These are phyloP conservation scores for Salvia rosmarinus DNA, from an alignment of 257 asterid species.

Conservation along the genomic window DNA sequence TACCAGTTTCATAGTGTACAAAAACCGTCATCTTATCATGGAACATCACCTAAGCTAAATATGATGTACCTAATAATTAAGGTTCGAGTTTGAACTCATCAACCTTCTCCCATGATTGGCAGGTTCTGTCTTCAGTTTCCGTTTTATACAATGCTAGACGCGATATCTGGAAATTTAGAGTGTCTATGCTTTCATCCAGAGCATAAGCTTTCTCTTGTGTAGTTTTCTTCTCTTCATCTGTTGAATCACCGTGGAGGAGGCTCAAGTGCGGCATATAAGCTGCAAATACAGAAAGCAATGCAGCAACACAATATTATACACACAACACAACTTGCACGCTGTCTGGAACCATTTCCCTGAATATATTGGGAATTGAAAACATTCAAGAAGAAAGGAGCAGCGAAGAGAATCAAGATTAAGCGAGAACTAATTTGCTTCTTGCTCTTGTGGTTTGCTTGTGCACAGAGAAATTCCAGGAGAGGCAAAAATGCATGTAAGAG, in stretches of 20 bases:
- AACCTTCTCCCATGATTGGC: slow-evolving; percentile 88
- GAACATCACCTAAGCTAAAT: slow-evolving; percentile 12
- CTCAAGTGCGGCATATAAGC: slow-evolving; percentile 99
- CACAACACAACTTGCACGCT: too few relatives aligned
- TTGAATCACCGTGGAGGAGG: slow-evolving; percentile 74
- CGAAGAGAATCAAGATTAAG: too few relatives aligned
- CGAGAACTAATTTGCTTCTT: too few relatives aligned
- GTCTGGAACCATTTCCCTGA: too few relatives aligned
- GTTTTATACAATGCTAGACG: slow-evolving; percentile 76
- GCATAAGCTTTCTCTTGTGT: slow-evolving; percentile 70
- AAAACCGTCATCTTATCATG: slow-evolving; percentile 30
- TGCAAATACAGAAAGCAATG: slow-evolving; percentile 34
- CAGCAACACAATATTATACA: too few relatives aligned
- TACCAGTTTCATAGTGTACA: too few relatives aligned
- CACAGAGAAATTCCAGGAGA: background rate
- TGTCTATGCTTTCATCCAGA: slow-evolving; percentile 60
- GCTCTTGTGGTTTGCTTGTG: too few relatives aligned
- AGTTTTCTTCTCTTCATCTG: slow-evolving; percentile 70
- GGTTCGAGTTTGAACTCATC: slow-evolving; percentile 55
- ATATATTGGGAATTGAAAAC: too few relatives aligned
- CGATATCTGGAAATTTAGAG: slow-evolving; percentile 60
- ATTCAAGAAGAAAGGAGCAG: too few relatives aligned
- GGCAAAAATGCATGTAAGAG: background rate
- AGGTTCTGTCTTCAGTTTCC: slow-evolving; percentile 77
- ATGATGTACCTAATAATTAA: slow-evolving; percentile 13